Evolutionary conservation across 371 early-diverging fungal species (phyloP).

Genomic region (Smittium culicis): DNA sequence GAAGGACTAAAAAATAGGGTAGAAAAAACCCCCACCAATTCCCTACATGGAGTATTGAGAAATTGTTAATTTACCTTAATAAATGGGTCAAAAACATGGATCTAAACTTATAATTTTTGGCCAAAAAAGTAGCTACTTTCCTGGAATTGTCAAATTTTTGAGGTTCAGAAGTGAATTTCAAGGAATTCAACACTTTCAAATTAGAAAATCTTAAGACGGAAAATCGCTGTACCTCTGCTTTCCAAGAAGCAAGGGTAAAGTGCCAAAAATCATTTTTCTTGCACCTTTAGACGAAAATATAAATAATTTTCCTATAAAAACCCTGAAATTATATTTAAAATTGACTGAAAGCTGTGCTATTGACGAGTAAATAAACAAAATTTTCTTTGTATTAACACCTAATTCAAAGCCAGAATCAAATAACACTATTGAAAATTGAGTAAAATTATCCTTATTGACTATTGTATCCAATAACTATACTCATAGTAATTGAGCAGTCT

Average conservation of each 20-base stretch:
- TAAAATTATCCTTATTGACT: neutral
- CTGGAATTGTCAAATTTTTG: neutral
- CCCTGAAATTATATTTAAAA: slow-evolving; percentile 3
- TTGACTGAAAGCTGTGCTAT: slow-evolving; percentile 1
- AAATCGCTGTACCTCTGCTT: neutral
- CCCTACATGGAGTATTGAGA: neutral
- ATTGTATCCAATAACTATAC: neutral
- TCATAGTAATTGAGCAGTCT: slow-evolving; percentile 2
- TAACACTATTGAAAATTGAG: neutral
- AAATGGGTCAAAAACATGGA: neutral
- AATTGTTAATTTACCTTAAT: neutral
- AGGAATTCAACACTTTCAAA: neutral
- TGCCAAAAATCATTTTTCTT: neutral
- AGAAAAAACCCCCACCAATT: neutral
- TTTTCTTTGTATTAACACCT: slow-evolving; percentile 1
- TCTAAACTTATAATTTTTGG: neutral
- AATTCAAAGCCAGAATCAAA: neutral
- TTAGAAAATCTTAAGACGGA: neutral
- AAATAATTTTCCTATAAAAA: slow-evolving; percentile 3
- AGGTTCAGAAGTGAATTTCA: neutral
- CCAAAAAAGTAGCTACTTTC: neutral
- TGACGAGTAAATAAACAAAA: neutral
- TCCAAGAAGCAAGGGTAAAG: slow-evolving; percentile 2
- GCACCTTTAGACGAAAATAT: neutral
- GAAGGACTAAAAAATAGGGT: neutral